Conservation (phyloP, 202 grass and related monocot species). For the Schoenoplectus triqueter region DNA sequence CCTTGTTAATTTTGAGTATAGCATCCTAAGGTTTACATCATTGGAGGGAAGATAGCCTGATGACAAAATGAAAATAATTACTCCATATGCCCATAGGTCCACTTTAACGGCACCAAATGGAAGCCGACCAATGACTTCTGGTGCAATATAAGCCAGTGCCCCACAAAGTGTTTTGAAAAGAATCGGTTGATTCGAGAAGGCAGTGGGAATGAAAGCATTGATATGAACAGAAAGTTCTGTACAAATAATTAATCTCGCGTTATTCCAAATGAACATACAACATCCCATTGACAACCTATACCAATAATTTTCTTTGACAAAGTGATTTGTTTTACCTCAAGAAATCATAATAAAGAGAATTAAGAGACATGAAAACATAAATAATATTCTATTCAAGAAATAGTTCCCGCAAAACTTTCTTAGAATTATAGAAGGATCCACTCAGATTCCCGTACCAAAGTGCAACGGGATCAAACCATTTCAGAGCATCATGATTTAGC, state of each 20-base stretch:
- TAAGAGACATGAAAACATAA: not conserved
- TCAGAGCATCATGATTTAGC: too few species aligned
- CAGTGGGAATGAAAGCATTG: not conserved
- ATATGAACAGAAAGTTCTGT: not conserved
- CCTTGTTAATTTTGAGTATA: constrained; percentile 37
- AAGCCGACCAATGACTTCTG: constrained; percentile 27
- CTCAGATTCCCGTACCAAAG: too few species aligned
- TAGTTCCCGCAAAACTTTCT: not conserved
- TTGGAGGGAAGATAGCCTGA: constrained; percentile 87
- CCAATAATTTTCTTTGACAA: not conserved
- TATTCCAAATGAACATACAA: not conserved
- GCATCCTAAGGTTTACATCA: constrained; percentile 31
- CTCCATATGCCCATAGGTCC: constrained; percentile 57
- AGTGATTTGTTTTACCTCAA: not conserved
- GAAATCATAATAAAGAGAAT: not conserved
- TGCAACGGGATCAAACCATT: too few species aligned
- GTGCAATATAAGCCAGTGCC: constrained; percentile 37
- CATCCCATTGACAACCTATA: not conserved
- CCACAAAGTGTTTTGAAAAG: constrained; percentile 36
- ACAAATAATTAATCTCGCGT: not conserved
- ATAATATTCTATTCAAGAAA: not conserved
- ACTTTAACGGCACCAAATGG: constrained; percentile 38
- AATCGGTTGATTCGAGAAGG: constrained; percentile 14
- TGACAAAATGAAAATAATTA: constrained; percentile 79
- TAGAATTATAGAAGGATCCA: too few species aligned